Evolutionary conservation across 495 filamentous ascomycete genomes (phyloP), one percentile per base, ranked within the genome.

Genomic region (Immersiella caudata): DNA sequence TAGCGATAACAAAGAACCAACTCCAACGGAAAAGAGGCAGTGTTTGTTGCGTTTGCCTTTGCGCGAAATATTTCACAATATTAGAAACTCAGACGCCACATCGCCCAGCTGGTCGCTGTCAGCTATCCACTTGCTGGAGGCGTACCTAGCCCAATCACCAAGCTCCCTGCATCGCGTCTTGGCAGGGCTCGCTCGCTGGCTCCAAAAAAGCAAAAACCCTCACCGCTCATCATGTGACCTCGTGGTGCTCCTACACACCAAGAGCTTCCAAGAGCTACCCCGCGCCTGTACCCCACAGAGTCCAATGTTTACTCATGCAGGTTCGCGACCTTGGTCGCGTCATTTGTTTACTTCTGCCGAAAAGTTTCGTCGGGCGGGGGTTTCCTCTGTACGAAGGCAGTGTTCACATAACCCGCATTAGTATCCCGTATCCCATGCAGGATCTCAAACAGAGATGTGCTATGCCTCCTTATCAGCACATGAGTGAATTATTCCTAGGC

Each of bases 261-360:
- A n/a, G n/a, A n/a, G n/a, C n/a, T n/a, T n/a, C 40, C 27, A 46
- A 25, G 61, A 57, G 51, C 66, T 67, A 67, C 68, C 68, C 64
- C 68, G 59, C 65, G 54, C 52, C 25, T 33, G 29, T 33, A 33
- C 29, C 29, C 29, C 29, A 33, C 35, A 22, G 14, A n/a, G 22
- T 25, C 46, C 24, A 27, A 51, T 63, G 25, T 63, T 63, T 54
- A 29, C 61, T 24, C 22, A 21, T 29, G 24, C 16, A 46, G 5
- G 40, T 18, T 12, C 40, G 40, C 21, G 11, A 63, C 22, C 60
- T 11, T 40, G 40, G 20, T 26, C 40, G 60, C 27, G 60, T 52
- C 36, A 27, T 62, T 63, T 63, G 61, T 61, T 36, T 24, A 51
- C 61, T 51, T 50, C 25, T 33, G 29, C 22, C 33, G 59, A 24